Base-by-base conservation (phyloP, 2,329 filamentous ascomycete genomes). In the Cryphonectria nitschkei region DNA sequence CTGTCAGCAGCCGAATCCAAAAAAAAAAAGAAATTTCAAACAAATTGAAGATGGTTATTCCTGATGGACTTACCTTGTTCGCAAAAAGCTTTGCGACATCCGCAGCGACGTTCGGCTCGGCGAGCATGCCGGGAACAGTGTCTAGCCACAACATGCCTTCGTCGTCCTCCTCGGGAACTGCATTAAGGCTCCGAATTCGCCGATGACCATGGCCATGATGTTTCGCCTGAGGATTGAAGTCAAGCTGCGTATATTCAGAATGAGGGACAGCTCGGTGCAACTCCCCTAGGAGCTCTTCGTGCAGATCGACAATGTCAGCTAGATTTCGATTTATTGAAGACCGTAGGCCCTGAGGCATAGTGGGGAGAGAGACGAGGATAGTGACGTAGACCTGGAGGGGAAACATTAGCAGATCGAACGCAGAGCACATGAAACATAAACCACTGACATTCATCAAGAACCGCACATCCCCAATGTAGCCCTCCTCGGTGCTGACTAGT, bases 391-490 rank as follows among this genome's bases (percentile, higher is more conserved):
- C 88, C 92, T 94, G 74, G 11, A 8, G 9, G 19, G 9, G 16
- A 2, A 1, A 16, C 79, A 73, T 74, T 71, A 65, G 37, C 61
- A 73, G 67, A 0, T n/a, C 11, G 19, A 4, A n/a, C n/a, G 43
- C 22, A 43, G 65, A 26, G 9, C 46, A 50, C 22, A 60, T 9
- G 26, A 50, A 29, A 13, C 52, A 5, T 64, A 26, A 7, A 32
- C 14, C 34, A 77, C 89, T 78, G 82, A 95, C 95, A 81, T 97
- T 94, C 78, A 92, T 92, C 71, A 98, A 84, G 74, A 96, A 94
- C 76, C 93, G 93, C 70, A 98, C 81, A 76, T 97, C 95, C 22
- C 91, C 89, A 75, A 98, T 90, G 78, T 98, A 98, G 76, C 91
- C 89, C 78, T 96, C 92, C 80, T 98, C 96, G 0, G 95, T 97